Percentiles rank a stretch among this genome's conserved stretches.
Conservation (phyloP, 257 asterid genomes). For the Striga asiatica region DNA sequence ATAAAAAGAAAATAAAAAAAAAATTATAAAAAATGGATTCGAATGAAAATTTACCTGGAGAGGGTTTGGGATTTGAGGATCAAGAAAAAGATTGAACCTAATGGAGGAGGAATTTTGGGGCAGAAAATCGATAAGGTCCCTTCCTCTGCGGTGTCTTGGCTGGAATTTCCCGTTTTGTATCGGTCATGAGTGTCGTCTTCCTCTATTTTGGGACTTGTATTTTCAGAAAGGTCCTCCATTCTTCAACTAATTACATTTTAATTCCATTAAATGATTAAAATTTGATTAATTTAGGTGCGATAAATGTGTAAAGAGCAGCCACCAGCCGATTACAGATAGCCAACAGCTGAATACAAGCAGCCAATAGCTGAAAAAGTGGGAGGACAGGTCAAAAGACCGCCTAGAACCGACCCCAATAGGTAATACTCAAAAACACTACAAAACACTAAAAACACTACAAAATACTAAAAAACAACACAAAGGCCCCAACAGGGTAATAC, state of each 20-base stretch:
- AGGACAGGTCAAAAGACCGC: no score
- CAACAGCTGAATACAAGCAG: no score
- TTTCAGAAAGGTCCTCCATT: slow-evolving; percentile 8
- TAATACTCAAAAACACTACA: no score
- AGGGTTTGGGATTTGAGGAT: slow-evolving; percentile 21
- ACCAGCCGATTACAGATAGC: no score
- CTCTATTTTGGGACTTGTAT: neutral
- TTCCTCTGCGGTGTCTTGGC: slow-evolving; percentile 17
- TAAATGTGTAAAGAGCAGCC: no score
- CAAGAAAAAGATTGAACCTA: slow-evolving; percentile 10
- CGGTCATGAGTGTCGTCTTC: slow-evolving; percentile 5
- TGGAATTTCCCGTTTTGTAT: slow-evolving; percentile 14
- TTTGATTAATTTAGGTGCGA: no score
- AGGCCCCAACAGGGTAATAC: no score
- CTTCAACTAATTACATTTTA: slow-evolving; percentile 2
- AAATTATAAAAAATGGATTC: no score
- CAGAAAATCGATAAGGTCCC: slow-evolving; percentile 20
- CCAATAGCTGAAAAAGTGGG: no score
- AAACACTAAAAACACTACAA: no score
- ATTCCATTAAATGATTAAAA: slow-evolving; percentile 4
- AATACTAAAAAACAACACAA: no score
- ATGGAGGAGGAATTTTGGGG: slow-evolving; percentile 20
- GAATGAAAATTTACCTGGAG: slow-evolving; percentile 9
- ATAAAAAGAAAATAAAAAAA: neutral
- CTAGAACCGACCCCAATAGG: no score